Evolutionary conservation across 106 monocot species (phyloP).

Genomic region (Dendrobium chrysotoxum): DNA sequence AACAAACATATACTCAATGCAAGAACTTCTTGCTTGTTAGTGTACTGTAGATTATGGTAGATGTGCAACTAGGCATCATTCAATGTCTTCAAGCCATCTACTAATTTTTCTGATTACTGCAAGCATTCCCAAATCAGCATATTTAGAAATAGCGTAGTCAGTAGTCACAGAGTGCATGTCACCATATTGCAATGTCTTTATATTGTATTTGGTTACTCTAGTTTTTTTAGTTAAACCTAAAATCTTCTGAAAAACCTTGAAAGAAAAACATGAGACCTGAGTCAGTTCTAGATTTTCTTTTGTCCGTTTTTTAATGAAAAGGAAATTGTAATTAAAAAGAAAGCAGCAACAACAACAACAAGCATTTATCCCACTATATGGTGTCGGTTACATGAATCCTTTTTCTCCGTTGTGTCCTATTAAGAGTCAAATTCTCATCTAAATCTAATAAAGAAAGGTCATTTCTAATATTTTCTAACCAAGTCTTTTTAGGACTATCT

Average conservation of each 20-base stretch:
- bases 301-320: not conserved
- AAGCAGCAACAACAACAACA: too few relatives aligned
- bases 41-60: not conserved
- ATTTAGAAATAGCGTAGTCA: not conserved
- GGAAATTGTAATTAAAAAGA: not conserved
- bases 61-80: not conserved
- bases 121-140: not conserved
- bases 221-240: too few relatives aligned
- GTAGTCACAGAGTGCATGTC: not conserved
- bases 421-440: too few relatives aligned
- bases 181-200: not conserved
- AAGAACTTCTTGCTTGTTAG: not conserved
- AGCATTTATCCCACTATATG: too few relatives aligned
- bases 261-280: not conserved
- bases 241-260: not conserved
- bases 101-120: constrained; percentile 3
- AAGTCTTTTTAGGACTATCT: too few relatives aligned
- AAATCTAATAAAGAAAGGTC: too few relatives aligned
- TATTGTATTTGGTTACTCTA: not conserved
- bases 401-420: too few relatives aligned
- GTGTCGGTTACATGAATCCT: too few relatives aligned
- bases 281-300: not conserved
- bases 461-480: too few relatives aligned
- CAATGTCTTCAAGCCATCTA: not conserved
- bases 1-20: too few relatives aligned